Evolutionary conservation across 768 basidiomycete species (phyloP), one percentile per base, ranked within the genome.

Genomic region (Leccinum incarnatum): DNA sequence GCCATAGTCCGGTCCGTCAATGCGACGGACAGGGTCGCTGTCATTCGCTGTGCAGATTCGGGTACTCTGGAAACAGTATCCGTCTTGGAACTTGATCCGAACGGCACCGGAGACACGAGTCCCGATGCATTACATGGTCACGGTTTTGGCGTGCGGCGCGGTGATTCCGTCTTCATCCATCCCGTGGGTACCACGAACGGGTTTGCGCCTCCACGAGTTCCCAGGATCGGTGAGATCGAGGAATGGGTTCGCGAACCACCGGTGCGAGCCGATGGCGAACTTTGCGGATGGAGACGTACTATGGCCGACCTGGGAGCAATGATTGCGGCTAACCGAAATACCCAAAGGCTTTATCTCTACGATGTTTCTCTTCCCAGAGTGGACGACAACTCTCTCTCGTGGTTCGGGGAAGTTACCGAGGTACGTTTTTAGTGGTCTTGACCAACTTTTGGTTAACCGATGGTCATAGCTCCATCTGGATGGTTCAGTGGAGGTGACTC

Each of bases 341-440:
- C 75, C 11, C 79, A 76, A 51, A 70, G 69, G 45, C 61, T 71
- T 14, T 65, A 63, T 45, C 81, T 83, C 51, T 73, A 74, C 21
- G 70, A 66, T 42, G 79, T 87, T 15, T 71, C 76, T 54, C 73
- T 78, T 54, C 80, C 81, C 37, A 62, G 62, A 27, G 62, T 61
- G 32, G 74, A 72, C 53, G 79, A 80, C 64, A 67, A 72, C 8
- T 69, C 75, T 49, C 68, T 92, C 23, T 75, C 79, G 48, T 98
- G 95, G 95, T 85, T 91, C 55, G 95, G 95, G 23, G 92, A 96
- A 76, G 93, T 97, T 17, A 83, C 81, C 30, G 83, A 81, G 70
- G 93, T 85, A 74, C 52, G 84, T n/a, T 60, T 51, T 9, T 14
- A 6, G 50, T 51, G 68, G 32, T 55, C 30, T 21, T 36, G 59